Evolutionary conservation across 768 basidiomycete genomes (phyloP).

Genomic region (Lentinula sp.): DNA sequence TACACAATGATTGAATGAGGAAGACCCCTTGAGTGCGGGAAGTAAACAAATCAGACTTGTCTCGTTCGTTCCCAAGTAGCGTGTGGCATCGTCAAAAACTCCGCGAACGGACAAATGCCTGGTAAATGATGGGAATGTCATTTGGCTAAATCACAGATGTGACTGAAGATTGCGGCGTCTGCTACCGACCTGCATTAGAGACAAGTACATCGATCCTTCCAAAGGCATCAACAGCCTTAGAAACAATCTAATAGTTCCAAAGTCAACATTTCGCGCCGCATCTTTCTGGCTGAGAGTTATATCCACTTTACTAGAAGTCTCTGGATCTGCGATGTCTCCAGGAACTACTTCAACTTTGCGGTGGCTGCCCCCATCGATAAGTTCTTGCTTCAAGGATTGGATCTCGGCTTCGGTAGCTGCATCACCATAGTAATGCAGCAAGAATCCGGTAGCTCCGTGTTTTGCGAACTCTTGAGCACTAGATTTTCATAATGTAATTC

Average conservation of each 20-base stretch:
- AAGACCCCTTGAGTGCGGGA: no score
- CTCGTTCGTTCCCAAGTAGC: slow-evolving; percentile 59
- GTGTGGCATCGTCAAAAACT: slow-evolving; percentile 65
- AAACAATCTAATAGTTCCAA: slow-evolving; percentile 43
- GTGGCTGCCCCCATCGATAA: slow-evolving; percentile 26
- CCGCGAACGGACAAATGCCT: slow-evolving; percentile 72
- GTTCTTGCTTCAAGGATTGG: slow-evolving; percentile 34
- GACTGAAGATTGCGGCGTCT: neutral
- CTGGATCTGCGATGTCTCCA: slow-evolving; percentile 55
- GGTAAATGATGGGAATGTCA: slow-evolving; percentile 35
- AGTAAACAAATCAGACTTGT: slow-evolving; percentile 22
- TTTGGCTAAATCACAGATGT: neutral
- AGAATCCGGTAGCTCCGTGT: slow-evolving; percentile 57
- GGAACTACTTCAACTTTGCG: slow-evolving; percentile 5
- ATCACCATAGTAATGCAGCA: slow-evolving; percentile 67
- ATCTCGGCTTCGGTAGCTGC: slow-evolving; percentile 45
- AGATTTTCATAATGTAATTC: slow-evolving; percentile 7
- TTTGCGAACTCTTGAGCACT: slow-evolving; percentile 56
- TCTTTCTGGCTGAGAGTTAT: neutral
- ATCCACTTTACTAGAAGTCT: slow-evolving; percentile 49
- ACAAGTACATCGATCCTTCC: slow-evolving; percentile 53
- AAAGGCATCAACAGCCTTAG: slow-evolving; percentile 51
- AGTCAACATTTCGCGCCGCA: neutral
- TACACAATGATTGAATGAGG: slow-evolving; percentile 23
- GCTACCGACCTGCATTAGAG: slow-evolving; percentile 27